Evolutionary conservation across 108 stramenopile genomes (phyloP), one percentile per base, ranked within the genome.

Genomic region (Nannochloropsis gaditana): DNA sequence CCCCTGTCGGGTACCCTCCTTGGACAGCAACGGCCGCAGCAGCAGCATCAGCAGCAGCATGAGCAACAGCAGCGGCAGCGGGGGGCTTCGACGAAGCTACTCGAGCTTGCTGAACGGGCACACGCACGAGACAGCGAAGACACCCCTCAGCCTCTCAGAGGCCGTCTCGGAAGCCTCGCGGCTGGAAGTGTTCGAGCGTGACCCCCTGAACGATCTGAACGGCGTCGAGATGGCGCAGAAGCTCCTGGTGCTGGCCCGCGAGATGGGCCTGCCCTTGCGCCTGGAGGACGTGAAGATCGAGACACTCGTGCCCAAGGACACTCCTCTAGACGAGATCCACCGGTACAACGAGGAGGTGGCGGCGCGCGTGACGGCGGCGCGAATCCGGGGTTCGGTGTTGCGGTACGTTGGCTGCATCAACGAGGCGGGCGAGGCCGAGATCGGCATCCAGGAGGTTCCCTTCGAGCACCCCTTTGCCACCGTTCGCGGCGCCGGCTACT

Each of bases 331-430:
- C 2, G 87, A 91, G 73, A 93, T 93, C 84, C 44, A 92, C 44
- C 85, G 91, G 85, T 44, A 80, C 10, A 83, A 92, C 73, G 93
- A 93, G 80, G 90, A 45, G 41, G 80, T 44, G 44, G 19, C 93
- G 93, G 91, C 82, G 93, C 80, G 84, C 91, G 84, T 91, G 91
- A n/a, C 90, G 81, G 91, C 90, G 10, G 94, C 93, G 73, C 15
- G 80, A 21, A 90, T 80, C 42, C 83, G 89, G 17, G 93, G 89
- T 82, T 82, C 87, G 21, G 80, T 44, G 21, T 93, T 94, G 44
- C 93, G 95, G 42, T 96, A 96, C 92, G 93, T 94, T 86, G 93
- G 93, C 83, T 87, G 84, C 43, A 93, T 95, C 83, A 93, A 94
- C 50, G 91, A 84, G 41, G 92, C 81, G 15, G 90, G 45, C 45